These are phyloP conservation scores for Friedmanniomyces simplex DNA, from an alignment of 495 filamentous ascomycete genomes.

Conservation along the genomic window DNA sequence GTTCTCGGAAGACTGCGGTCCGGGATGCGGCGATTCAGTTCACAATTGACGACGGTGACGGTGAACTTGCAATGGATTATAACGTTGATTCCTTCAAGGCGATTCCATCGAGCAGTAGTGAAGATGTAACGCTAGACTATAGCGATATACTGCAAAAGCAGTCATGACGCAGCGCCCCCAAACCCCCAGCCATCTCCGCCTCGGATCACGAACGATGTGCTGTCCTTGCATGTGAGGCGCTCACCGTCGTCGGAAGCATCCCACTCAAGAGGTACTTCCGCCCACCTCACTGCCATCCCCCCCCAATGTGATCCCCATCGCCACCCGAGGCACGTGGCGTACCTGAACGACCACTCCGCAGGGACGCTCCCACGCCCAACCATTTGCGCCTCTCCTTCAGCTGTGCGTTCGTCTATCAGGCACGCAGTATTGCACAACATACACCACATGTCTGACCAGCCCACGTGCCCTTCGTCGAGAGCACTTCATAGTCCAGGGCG, in stretches of 20 bases:
- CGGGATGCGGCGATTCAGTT: no score
- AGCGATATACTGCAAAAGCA: not conserved
- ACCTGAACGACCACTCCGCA: not conserved
- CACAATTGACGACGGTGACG: no score
- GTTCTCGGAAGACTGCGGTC: no score
- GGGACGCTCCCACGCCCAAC: not conserved
- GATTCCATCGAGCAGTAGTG: not conserved
- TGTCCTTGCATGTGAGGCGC: not conserved
- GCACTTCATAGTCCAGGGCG: no score
- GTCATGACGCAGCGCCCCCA: not conserved
- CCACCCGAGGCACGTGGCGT: no score
- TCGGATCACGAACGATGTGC: not conserved
- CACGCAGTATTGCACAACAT: not conserved
- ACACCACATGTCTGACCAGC: not conserved
- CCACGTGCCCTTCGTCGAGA: not conserved
- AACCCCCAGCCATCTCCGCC: not conserved
- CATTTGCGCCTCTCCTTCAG: not conserved
- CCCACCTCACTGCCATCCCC: not conserved
- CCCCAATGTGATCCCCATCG: no score
- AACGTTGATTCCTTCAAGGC: no score
- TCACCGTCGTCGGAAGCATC: not conserved
- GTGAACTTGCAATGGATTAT: not conserved
- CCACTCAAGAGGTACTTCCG: no score
- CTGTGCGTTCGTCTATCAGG: slow-evolving; percentile 1
- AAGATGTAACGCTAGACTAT: not conserved